These are phyloP conservation scores for Pulveroboletus sp. DNA, from an alignment of 768 basidiomycete genomes.

Conservation along the genomic window DNA sequence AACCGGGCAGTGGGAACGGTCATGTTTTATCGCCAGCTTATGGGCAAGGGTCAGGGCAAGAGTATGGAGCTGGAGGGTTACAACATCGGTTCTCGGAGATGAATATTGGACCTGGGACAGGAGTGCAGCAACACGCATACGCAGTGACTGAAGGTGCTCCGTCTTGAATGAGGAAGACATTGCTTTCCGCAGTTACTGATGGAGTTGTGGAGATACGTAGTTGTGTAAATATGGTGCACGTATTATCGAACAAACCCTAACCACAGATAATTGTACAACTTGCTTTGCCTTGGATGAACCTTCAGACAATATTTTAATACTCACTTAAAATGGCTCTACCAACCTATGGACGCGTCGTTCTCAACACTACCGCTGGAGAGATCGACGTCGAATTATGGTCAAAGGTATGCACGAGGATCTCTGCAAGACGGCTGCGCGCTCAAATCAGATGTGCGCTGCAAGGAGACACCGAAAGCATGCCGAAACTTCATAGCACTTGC, in stretches of 20 bases:
- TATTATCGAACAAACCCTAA: conserved; percentile 18
- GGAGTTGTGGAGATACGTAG: background rate
- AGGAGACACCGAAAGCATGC: conserved; percentile 94
- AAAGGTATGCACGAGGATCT: conserved; percentile 49
- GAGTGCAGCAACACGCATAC: conserved; percentile 20
- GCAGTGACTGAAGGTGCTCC: conserved; percentile 17
- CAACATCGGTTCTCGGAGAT: conserved; percentile 32
- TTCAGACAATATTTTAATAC: too few species aligned
- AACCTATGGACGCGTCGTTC: conserved; percentile 78
- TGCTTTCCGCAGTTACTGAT: background rate
- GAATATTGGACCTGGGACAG: conserved; percentile 20
- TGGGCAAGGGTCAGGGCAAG: conserved; percentile 19
- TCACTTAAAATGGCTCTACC: conserved; percentile 64
- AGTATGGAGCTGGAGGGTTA: conserved; percentile 20
- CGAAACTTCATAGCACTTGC: conserved; percentile 85
- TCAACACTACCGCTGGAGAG: conserved; percentile 87
- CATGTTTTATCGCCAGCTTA: conserved; percentile 17
- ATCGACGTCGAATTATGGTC: conserved; percentile 91
- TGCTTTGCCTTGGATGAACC: too few species aligned
- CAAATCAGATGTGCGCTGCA: background rate
- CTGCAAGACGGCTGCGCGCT: background rate
- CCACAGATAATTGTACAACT: conserved; percentile 2
- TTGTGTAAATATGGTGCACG: background rate
- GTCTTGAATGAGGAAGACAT: conserved; percentile 4
- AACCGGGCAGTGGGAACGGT: conserved; percentile 19